A percentile compares a stretch with the other conserved stretches of the same genome.
These are phyloP conservation scores for Aspergillus viridinutans DNA, from an alignment of 2,329 filamentous ascomycete species.

Conservation along the genomic window DNA sequence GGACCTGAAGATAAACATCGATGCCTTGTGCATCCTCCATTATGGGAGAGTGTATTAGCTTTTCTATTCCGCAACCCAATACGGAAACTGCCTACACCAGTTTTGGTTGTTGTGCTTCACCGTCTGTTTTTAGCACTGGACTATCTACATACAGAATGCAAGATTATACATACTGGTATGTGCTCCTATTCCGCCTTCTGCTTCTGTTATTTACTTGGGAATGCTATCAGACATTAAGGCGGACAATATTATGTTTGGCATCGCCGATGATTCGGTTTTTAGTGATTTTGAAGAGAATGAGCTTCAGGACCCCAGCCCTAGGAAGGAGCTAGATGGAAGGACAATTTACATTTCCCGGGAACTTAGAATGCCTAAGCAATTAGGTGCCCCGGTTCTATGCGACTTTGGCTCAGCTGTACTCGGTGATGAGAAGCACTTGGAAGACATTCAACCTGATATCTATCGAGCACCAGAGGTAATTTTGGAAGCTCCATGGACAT, in stretches of 20 bases:
- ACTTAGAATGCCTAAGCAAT: slow-evolving; percentile 30
- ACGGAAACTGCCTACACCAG: too few species aligned
- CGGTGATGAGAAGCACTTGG: slow-evolving; percentile 31
- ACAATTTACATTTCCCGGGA: slow-evolving; percentile 43
- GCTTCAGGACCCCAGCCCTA: slow-evolving; percentile 35
- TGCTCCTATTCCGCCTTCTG: too few species aligned
- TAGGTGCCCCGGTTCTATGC: slow-evolving; percentile 41
- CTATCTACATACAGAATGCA: too few species aligned
- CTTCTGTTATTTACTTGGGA: not conserved
- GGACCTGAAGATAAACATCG: too few species aligned
- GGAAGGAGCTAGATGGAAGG: slow-evolving; percentile 41
- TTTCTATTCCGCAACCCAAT: too few species aligned
- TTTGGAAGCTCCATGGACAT: slow-evolving; percentile 43
- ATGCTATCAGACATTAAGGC: slow-evolving; percentile 40
- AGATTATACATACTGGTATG: too few species aligned
- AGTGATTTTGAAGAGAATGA: not conserved
- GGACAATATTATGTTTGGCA: slow-evolving; percentile 46
- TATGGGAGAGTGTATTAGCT: too few species aligned
- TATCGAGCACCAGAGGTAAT: slow-evolving; percentile 47
- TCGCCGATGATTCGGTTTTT: slow-evolving; percentile 36
- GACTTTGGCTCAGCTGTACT: slow-evolving; percentile 48
- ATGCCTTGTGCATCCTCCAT: too few species aligned
- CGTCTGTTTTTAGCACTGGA: too few species aligned
- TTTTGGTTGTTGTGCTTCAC: too few species aligned
- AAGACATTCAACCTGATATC: slow-evolving; percentile 28